Percentiles rank a stretch among this genome's conserved stretches.
Conservation (phyloP, 192 early-diverging fungal genomes). For the Phycomyces blakesleeanus region DNA sequence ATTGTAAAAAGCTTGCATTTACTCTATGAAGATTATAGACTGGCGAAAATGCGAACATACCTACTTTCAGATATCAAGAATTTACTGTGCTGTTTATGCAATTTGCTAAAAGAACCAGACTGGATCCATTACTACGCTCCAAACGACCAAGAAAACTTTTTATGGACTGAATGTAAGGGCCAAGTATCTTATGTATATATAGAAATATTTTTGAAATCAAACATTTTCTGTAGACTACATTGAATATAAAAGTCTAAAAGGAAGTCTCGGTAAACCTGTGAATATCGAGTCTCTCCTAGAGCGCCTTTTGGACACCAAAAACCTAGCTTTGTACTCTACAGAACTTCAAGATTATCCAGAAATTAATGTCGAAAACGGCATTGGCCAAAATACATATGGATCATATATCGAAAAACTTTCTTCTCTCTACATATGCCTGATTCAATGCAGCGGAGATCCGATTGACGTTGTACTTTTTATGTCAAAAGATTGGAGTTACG, state of each 20-base stretch:
- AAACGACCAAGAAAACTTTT: not conserved
- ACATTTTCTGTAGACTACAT: too few species aligned
- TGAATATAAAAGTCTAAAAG: too few species aligned
- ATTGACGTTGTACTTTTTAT: not conserved
- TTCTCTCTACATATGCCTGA: not conserved
- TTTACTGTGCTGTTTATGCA: not conserved
- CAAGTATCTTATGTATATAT: not conserved
- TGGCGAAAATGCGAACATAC: not conserved
- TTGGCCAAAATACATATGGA: not conserved
- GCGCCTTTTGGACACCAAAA: not conserved
- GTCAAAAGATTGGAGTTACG: not conserved
- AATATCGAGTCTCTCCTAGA: not conserved
- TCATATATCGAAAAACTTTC: not conserved
- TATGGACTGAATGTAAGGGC: not conserved
- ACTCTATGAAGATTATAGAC: conserved; percentile 11
- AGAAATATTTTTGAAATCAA: too few species aligned
- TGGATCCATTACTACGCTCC: conserved; percentile 13
- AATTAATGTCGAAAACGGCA: not conserved
- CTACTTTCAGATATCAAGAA: not conserved
- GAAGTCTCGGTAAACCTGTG: too few species aligned
- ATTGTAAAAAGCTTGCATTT: conserved; percentile 11
- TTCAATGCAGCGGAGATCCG: not conserved
- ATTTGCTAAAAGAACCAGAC: not conserved
- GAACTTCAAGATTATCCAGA: not conserved
- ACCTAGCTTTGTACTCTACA: not conserved